Evolutionary conservation across 2,329 filamentous ascomycete species (phyloP).

Genomic region (Aspergillus sp.): DNA sequence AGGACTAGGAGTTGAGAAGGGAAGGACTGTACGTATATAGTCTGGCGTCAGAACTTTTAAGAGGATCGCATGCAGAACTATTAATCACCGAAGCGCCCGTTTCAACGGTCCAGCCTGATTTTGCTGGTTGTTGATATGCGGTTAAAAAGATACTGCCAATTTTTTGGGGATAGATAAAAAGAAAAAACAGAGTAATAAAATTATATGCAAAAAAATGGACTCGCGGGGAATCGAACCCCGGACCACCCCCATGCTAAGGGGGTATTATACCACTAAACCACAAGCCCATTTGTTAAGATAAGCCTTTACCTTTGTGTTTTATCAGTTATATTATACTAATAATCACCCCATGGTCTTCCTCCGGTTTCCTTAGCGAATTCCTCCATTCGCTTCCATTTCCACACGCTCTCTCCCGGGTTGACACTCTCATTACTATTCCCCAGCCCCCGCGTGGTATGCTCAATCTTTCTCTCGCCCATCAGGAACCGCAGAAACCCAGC

Average conservation of each 20-base stretch:
- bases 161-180: neutral
- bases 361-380: constrained; percentile 19
- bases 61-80: too few relatives aligned
- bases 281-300: constrained; percentile 19
- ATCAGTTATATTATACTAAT: neutral
- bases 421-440: constrained; percentile 25
- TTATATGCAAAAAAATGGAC: constrained; percentile 28
- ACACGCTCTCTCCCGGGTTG: constrained; percentile 21
- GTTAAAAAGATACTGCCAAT: neutral
- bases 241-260: constrained; percentile 45
- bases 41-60: too few relatives aligned
- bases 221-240: constrained; percentile 45
- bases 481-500: constrained; percentile 26
- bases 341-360: constrained; percentile 20
- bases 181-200: neutral
- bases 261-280: constrained; percentile 46
- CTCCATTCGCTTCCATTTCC: constrained; percentile 25
- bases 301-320: neutral
- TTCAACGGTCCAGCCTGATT: too few relatives aligned
- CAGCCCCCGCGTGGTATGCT: constrained; percentile 12
- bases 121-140: too few relatives aligned
- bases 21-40: too few relatives aligned
- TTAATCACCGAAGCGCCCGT: too few relatives aligned
- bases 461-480: constrained; percentile 28
- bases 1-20: too few relatives aligned